These are phyloP conservation scores for Peronospora farinosa DNA, from an alignment of 352 stramenopile species.

Conservation along the genomic window DNA sequence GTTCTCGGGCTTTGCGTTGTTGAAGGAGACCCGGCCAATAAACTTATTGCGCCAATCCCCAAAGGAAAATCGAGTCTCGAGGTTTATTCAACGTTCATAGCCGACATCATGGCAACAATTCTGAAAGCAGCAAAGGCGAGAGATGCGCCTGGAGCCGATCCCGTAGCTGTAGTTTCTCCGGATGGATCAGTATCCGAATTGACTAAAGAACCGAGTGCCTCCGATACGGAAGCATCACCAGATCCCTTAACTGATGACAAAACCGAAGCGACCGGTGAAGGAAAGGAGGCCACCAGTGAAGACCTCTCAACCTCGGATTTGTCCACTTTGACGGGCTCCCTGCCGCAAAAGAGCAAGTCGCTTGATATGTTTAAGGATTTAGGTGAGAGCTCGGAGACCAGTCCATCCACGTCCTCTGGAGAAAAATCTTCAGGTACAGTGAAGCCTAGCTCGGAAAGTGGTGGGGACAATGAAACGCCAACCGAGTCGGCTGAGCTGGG, in stretches of 20 bases:
- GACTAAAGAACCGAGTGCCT: too few relatives aligned
- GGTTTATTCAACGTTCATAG: constrained; percentile 46
- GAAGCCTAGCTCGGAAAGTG: not conserved
- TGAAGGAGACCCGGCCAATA: constrained; percentile 43
- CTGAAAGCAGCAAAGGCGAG: constrained; percentile 26
- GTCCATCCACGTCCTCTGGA: not conserved
- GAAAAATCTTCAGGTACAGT: not conserved
- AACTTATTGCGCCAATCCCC: constrained; percentile 54
- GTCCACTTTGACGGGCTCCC: too few relatives aligned
- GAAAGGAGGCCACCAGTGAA: too few relatives aligned
- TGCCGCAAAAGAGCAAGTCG: not conserved
- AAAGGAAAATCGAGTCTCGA: constrained; percentile 43
- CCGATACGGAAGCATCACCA: too few relatives aligned
- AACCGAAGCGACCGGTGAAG: too few relatives aligned
- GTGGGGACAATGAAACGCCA: constrained; percentile 1
- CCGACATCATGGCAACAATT: constrained; percentile 45
- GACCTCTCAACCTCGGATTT: too few relatives aligned
- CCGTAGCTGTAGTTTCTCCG: not conserved
- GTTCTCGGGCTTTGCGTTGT: constrained; percentile 44
- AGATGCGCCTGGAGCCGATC: constrained; percentile 10
- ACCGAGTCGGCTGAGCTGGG: constrained; percentile 3
- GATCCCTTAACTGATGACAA: too few relatives aligned
- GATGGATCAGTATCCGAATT: not conserved
- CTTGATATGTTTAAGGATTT: not conserved
- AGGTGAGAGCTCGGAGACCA: not conserved